Evolutionary conservation across 78 protist species (phyloP).

Genomic region (Capsaspora owczarzaki): DNA sequence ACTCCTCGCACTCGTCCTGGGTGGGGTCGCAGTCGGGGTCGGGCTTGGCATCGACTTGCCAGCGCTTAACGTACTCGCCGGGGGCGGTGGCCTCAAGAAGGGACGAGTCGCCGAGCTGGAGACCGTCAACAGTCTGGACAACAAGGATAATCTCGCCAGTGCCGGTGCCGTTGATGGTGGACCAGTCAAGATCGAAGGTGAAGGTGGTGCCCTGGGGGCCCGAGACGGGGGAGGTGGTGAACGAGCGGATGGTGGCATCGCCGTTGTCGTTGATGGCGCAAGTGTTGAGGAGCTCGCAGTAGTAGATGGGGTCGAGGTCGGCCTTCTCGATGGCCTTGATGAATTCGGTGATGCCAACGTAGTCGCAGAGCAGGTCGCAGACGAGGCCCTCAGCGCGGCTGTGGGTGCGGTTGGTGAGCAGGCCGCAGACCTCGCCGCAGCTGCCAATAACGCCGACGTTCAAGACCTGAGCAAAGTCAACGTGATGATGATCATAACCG

Average conservation of each 20-base stretch:
- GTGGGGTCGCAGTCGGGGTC: background rate
- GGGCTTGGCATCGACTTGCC: background rate
- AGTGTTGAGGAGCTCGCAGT: background rate
- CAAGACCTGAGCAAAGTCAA: background rate
- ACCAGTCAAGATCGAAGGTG: background rate
- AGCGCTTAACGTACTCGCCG: no score
- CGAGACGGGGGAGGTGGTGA: background rate
- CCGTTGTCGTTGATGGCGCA: background rate
- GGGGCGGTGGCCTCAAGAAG: no score
- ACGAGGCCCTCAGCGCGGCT: background rate
- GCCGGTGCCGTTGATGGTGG: background rate
- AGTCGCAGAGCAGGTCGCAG: slow-evolving; percentile 7
- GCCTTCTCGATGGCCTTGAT: background rate
- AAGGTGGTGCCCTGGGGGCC: slow-evolving; percentile 6
- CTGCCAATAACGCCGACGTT: background rate
- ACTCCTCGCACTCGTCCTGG: background rate
- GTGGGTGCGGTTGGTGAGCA: background rate
- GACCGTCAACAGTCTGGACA: background rate
- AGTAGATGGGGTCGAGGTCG: background rate
- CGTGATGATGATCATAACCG: no score
- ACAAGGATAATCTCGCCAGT: background rate
- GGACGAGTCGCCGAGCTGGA: background rate
- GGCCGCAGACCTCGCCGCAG: background rate
- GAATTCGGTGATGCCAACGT: background rate
- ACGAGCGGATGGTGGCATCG: background rate